Percentiles rank a stretch among this genome's conserved stretches.
phyloP scores from a whole-genome alignment of 768 basidiomycete genomes.

The Termitomyces sp. region DNA sequence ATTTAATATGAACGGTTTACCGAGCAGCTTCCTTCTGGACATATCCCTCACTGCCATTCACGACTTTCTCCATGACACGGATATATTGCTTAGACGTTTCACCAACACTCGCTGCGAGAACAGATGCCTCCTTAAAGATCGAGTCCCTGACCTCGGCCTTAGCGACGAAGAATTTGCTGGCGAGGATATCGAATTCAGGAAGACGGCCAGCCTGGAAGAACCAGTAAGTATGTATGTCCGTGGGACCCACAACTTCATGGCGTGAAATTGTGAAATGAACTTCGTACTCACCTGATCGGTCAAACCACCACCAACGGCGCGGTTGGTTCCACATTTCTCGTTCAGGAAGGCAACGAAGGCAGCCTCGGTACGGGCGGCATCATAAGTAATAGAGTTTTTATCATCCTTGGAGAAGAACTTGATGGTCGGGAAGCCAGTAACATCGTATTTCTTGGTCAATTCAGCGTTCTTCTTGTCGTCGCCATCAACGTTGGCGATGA shows the following conservation, averaged over 20 bases:
- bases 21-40: slow-evolving; percentile 81
- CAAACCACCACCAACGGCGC: slow-evolving; percentile 78
- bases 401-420: slow-evolving; percentile 85
- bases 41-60: slow-evolving; percentile 65
- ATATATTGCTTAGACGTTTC: slow-evolving; percentile 70
- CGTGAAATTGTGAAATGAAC: neutral
- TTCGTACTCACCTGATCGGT: slow-evolving; percentile 49
- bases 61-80: slow-evolving; percentile 85
- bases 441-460: slow-evolving; percentile 64
- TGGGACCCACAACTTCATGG: no score
- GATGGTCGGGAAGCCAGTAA: slow-evolving; percentile 86
- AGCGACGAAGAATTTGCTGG: slow-evolving; percentile 67
- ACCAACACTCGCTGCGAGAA: slow-evolving; percentile 44
- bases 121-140: slow-evolving; percentile 62
- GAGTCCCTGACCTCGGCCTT: slow-evolving; percentile 46
- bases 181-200: slow-evolving; percentile 70
- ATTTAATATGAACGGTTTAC: slow-evolving; percentile 32
- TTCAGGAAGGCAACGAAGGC: slow-evolving; percentile 80
- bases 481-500: slow-evolving; percentile 88
- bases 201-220: slow-evolving; percentile 70
- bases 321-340: slow-evolving; percentile 80
- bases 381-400: slow-evolving; percentile 58
- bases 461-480: slow-evolving; percentile 77
- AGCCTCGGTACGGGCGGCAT: slow-evolving; percentile 62
- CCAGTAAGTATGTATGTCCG: neutral